Evolutionary conservation across 257 asterid genomes (phyloP).

Genomic region (Lithospermum erythrorhizon): DNA sequence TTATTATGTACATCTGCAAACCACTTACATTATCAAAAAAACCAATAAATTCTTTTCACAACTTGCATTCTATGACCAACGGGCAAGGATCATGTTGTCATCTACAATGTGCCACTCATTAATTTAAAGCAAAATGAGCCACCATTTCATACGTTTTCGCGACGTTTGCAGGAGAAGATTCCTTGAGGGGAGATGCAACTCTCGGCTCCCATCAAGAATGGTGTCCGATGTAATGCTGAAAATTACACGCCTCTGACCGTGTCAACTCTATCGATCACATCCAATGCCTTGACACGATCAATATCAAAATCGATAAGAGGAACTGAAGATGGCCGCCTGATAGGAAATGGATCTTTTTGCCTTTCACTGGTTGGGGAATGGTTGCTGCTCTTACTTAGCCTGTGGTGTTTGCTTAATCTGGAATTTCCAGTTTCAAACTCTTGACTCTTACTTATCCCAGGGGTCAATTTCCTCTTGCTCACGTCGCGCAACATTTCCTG

Average conservation of each 20-base stretch:
- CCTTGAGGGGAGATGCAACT: not conserved
- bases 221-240: not conserved
- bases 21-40: slow-evolving; percentile 1
- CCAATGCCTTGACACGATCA: slow-evolving; percentile 61
- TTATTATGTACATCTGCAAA: not conserved
- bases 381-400: slow-evolving; percentile 57
- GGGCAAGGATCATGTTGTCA: not conserved
- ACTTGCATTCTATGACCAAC: not conserved
- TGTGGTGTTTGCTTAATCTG: slow-evolving; percentile 31
- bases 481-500: slow-evolving; percentile 59
- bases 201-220: not conserved
- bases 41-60: not conserved
- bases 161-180: not conserved
- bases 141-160: not conserved
- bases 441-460: slow-evolving; percentile 82
- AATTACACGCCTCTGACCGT: slow-evolving; percentile 20
- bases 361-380: slow-evolving; percentile 50
- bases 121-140: not conserved
- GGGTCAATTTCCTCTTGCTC: slow-evolving; percentile 44
- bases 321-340: slow-evolving; percentile 59
- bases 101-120: not conserved
- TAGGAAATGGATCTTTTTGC: slow-evolving; percentile 53
- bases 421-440: slow-evolving; percentile 38
- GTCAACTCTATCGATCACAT: slow-evolving; percentile 77
- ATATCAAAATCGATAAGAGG: slow-evolving; percentile 60